Evolutionary conservation across 495 filamentous ascomycete species (phyloP).

Genomic region (Aspergillus sparsus): DNA sequence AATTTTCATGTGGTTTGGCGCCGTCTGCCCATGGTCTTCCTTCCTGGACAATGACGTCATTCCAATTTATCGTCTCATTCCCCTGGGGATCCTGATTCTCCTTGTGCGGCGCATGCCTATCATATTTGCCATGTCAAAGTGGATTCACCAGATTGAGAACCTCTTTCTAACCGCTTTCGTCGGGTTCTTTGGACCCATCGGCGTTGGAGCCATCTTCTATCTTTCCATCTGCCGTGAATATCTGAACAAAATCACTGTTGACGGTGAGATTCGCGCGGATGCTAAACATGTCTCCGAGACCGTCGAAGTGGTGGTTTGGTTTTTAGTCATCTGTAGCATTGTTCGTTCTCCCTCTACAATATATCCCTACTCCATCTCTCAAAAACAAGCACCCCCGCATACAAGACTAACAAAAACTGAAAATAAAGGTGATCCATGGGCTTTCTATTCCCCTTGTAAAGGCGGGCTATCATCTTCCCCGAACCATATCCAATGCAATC

Average conservation of each 20-base stretch:
- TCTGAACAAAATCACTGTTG: constrained; percentile 51
- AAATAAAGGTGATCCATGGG: constrained; percentile 74
- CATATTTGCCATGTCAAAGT: constrained; percentile 69
- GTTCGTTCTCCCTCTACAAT: constrained; percentile 51
- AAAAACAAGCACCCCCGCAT: constrained; percentile 17
- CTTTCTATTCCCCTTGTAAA: constrained; percentile 84
- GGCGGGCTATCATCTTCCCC: constrained; percentile 74
- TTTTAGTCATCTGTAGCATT: constrained; percentile 81
- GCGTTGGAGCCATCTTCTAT: constrained; percentile 91
- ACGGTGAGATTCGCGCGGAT: constrained; percentile 64
- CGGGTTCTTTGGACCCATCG: constrained; percentile 93
- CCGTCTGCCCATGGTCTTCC: constrained; percentile 77
- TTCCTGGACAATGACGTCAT: constrained; percentile 71
- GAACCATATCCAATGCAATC: constrained; percentile 67
- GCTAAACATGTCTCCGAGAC: constrained; percentile 62
- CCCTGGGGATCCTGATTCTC: constrained; percentile 77
- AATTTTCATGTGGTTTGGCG: constrained; percentile 91
- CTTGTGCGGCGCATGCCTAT: constrained; percentile 77
- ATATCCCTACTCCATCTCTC: background rate
- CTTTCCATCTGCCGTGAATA: constrained; percentile 78
- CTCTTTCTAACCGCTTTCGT: constrained; percentile 75
- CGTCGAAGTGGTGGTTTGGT: constrained; percentile 78
- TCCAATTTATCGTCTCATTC: constrained; percentile 74
- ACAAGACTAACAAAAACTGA: background rate
- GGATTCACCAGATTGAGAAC: constrained; percentile 79